Percentiles rank a stretch among this genome's conserved stretches.
These are phyloP conservation scores for Kurtzmaniella quercitrusa DNA, from an alignment of 1,139 yeast species.

Conservation along the genomic window DNA sequence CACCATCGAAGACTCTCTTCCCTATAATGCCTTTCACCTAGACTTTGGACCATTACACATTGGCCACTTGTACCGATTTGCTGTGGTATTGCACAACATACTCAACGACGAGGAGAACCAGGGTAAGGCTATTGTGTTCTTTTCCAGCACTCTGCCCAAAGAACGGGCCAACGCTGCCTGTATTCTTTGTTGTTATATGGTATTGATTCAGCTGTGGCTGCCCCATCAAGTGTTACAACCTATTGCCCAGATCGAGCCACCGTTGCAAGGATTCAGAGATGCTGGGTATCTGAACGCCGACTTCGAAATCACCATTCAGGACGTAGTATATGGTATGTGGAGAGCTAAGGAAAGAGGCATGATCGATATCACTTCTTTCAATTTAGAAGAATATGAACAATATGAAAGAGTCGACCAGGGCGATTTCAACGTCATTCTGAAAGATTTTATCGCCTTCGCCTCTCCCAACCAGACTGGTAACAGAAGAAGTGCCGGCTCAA, in stretches of 20 bases:
- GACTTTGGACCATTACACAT: conserved; percentile 96
- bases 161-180: conserved; percentile 94
- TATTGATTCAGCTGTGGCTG: conserved; percentile 93
- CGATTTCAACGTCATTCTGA: conserved; percentile 86
- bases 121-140: conserved; percentile 86
- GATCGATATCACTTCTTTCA: conserved; percentile 82
- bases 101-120: conserved; percentile 80
- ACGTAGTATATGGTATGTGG: conserved; percentile 95
- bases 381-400: conserved; percentile 88
- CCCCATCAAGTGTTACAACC: conserved; percentile 98
- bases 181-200: conserved; percentile 89
- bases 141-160: conserved; percentile 76
- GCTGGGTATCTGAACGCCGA: conserved; percentile 97
- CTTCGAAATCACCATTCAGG: conserved; percentile 89
- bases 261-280: conserved; percentile 91
- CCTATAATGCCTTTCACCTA: conserved; percentile 87
- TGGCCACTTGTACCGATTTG: conserved; percentile 90
- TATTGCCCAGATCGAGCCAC: conserved; percentile 86
- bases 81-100: conserved; percentile 88
- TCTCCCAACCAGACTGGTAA: conserved; percentile 76
- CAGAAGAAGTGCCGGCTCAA: conserved; percentile 29
- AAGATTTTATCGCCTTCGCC: conserved; percentile 95
- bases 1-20: conserved; percentile 87
- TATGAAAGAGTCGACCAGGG: conserved; percentile 97
- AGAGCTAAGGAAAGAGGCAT: conserved; percentile 93